A percentile compares a stretch with the other conserved stretches of the same genome.
Evolutionary conservation across 495 filamentous ascomycete species (phyloP).

Genomic region (Letharia columbiana): DNA sequence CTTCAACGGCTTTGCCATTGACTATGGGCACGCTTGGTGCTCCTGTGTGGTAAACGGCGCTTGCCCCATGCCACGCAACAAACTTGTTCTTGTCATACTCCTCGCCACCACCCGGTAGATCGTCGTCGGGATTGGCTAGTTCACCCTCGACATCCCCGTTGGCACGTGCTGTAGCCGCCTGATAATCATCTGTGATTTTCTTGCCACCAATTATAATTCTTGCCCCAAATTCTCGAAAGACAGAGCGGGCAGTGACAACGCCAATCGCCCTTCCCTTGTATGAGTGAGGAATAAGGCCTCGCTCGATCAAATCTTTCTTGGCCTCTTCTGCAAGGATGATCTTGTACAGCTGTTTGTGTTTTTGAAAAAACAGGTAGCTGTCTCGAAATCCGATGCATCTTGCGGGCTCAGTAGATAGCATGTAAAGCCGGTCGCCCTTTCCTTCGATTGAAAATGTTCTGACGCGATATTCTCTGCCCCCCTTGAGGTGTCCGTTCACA

Average conservation of each 20-base stretch:
- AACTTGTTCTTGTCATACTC: constrained; percentile 92
- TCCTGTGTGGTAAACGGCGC: constrained; percentile 83
- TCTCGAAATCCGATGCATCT: constrained; percentile 95
- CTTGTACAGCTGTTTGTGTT: constrained; percentile 89
- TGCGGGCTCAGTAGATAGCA: constrained; percentile 95
- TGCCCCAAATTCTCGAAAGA: constrained; percentile 93
- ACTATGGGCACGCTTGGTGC: constrained; percentile 67
- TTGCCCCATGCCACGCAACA: constrained; percentile 96
- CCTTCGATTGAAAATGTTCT: constrained; percentile 83
- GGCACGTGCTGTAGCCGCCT: constrained; percentile 64
- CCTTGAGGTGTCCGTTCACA: constrained; percentile 70
- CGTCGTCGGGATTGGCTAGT: constrained; percentile 77
- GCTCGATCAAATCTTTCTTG: constrained; percentile 87
- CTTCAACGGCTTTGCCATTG: constrained; percentile 59
- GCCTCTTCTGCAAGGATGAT: constrained; percentile 90
- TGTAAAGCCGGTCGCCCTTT: constrained; percentile 81
- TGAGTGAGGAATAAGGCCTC: constrained; percentile 88
- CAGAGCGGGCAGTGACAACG: constrained; percentile 91
- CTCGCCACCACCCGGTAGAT: constrained; percentile 59
- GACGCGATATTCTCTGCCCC: constrained; percentile 83
- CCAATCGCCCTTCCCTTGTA: constrained; percentile 98
- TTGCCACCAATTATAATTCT: constrained; percentile 86
- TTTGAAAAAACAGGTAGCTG: constrained; percentile 97
- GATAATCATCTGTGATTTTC: constrained; percentile 83
- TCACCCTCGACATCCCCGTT: constrained; percentile 84